Evolutionary conservation across 441 rosid species (phyloP).

Genomic region (Biscutella laevigata): DNA sequence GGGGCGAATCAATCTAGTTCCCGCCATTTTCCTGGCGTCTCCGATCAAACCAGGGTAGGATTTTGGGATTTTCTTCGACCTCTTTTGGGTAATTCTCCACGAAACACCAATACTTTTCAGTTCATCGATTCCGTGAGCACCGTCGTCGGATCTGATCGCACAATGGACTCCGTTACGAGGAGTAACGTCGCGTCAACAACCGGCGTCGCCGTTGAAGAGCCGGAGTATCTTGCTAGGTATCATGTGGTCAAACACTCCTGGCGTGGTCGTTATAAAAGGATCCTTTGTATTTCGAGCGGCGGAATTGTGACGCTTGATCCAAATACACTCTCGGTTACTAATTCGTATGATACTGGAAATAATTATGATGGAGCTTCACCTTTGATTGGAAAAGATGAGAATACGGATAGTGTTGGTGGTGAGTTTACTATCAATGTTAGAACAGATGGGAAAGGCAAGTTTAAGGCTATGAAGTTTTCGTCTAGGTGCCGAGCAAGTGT

Average conservation of each 20-base stretch:
- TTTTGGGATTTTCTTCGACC: slow-evolving; percentile 62
- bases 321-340: slow-evolving; percentile 62
- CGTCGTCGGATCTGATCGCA: slow-evolving; percentile 28
- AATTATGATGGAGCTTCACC: slow-evolving; percentile 87
- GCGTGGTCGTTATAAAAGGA: slow-evolving; percentile 96
- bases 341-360: slow-evolving; percentile 56
- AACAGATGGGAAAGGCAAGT: slow-evolving; percentile 90
- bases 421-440: slow-evolving; percentile 85
- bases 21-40: slow-evolving; percentile 50
- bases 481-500: slow-evolving; percentile 73
- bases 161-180: slow-evolving; percentile 26
- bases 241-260: slow-evolving; percentile 88
- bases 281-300: slow-evolving; percentile 63
- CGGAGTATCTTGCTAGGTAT: slow-evolving; percentile 89
- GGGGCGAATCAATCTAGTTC: slow-evolving; percentile 94
- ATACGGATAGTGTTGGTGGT: slow-evolving; percentile 30
- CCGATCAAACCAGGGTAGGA: slow-evolving; percentile 52
- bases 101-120: slow-evolving; percentile 33
- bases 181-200: slow-evolving; percentile 22
- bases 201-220: slow-evolving; percentile 53
- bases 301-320: slow-evolving; percentile 87
- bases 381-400: slow-evolving; percentile 68
- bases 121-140: slow-evolving; percentile 43
- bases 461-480: slow-evolving; percentile 75
- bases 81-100: slow-evolving; percentile 48